phyloP scores from a whole-genome alignment of 2,329 filamentous ascomycete species.

The Rosellinia necatrix region DNA sequence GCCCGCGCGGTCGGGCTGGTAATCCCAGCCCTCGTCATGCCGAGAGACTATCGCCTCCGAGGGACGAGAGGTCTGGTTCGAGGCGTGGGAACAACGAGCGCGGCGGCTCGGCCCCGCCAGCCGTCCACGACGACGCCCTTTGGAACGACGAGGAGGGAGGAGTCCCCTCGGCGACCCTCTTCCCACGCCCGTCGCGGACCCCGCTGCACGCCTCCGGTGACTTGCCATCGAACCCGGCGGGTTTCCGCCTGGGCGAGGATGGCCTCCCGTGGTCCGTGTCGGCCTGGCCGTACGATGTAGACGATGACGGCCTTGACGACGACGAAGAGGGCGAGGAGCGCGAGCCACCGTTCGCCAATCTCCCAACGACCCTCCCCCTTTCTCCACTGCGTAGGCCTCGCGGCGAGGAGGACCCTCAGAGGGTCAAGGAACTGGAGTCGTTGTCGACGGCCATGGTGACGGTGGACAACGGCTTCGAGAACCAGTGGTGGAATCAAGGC shows the following conservation, averaged over 20 bases:
- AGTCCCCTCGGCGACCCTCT: constrained; percentile 38
- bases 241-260: constrained; percentile 53
- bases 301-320: constrained; percentile 27
- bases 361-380: constrained; percentile 34
- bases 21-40: constrained; percentile 11
- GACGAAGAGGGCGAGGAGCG: constrained; percentile 30
- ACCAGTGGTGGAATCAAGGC: constrained; percentile 62
- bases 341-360: constrained; percentile 29
- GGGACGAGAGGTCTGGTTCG: constrained; percentile 30
- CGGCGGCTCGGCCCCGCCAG: constrained; percentile 55
- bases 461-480: constrained; percentile 62
- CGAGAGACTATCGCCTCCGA: constrained; percentile 20
- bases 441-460: constrained; percentile 60
- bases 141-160: constrained; percentile 49
- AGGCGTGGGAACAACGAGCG: constrained; percentile 47
- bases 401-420: constrained; percentile 43
- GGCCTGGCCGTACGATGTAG: constrained; percentile 42
- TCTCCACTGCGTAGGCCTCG: constrained; percentile 28
- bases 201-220: constrained; percentile 47
- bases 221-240: constrained; percentile 46
- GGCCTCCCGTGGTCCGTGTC: constrained; percentile 52
- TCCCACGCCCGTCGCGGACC: constrained; percentile 32
- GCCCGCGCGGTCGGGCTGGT: constrained; percentile 24
- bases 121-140: constrained; percentile 51
- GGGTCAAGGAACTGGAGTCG: constrained; percentile 50